phyloP scores from a whole-genome alignment of 768 basidiomycete genomes.

The Amanita subjunquillea region DNA sequence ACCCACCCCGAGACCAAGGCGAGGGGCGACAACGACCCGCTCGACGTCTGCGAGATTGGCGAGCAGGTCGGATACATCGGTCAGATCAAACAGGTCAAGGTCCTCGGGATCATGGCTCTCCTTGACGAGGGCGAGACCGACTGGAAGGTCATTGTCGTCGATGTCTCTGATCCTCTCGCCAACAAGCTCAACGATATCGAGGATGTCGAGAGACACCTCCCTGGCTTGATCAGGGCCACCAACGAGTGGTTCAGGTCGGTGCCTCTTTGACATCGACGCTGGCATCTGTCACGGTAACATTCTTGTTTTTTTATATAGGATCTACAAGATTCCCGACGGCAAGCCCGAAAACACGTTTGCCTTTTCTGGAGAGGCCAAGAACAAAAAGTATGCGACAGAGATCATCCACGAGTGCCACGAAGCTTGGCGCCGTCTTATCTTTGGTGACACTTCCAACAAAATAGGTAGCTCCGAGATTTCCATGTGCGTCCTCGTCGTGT shows the following conservation, averaged over 20 bases:
- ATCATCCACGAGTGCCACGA: conserved; percentile 99
- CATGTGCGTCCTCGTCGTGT: conserved; percentile 49
- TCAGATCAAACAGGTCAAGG: conserved; percentile 99
- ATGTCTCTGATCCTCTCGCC: conserved; percentile 91
- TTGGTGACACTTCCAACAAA: conserved; percentile 69
- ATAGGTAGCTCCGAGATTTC: conserved; percentile 66
- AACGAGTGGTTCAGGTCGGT: conserved; percentile 97
- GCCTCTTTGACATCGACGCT: not conserved
- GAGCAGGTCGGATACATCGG: conserved; percentile 96
- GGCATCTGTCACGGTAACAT: not conserved
- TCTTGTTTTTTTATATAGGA: conserved; percentile 32
- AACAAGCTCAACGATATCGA: conserved; percentile 97
- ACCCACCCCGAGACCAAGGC: conserved; percentile 96
- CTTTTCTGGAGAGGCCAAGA: conserved; percentile 99
- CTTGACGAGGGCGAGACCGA: conserved; percentile 99
- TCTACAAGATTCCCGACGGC: conserved; percentile 94
- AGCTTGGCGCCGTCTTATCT: conserved; percentile 91
- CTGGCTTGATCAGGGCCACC: conserved; percentile 91
- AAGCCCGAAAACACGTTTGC: conserved; percentile 98
- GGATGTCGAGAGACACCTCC: conserved; percentile 96
- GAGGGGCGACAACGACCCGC: conserved; percentile 97
- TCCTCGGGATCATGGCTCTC: conserved; percentile 99
- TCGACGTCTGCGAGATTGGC: conserved; percentile 99
- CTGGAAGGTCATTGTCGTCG: conserved; percentile 99
- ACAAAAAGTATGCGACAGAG: conserved; percentile 98